Evolutionary conservation across 2,329 filamentous ascomycete genomes (phyloP), one percentile per base, ranked within the genome.

Genomic region (Plectosphaerella cucumerina): DNA sequence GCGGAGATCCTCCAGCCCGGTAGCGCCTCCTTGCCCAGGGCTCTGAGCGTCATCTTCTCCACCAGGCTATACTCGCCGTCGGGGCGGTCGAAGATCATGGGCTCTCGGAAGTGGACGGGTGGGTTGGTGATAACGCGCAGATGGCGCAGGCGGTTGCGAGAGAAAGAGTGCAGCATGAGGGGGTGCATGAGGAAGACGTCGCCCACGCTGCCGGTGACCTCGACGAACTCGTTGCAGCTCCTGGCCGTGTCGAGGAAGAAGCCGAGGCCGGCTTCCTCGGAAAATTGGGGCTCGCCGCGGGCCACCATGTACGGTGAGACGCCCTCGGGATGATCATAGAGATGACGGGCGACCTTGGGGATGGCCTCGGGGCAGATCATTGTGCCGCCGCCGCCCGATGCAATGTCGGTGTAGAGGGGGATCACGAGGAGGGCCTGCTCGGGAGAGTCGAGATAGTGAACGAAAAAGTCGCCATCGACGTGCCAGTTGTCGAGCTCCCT

Each of bases 401-500:
- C 67, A 48, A 89, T 80, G 60, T 88, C 84, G 1, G 75, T 82
- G 68, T 85, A 89, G 5, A 88, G 65, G 2, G 85, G 85, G 39
- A 86, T 87, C 12, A 88, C 82, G 1, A 89, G 72, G 14, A 89
- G 67, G 0, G 74, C 86, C 64, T 89, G 86, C 68, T 89, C 86
- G 0, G 81, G 81, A 18, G 80, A 85, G 62, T 89, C 85, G 34
- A 89, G 77, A 57, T 84, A 89, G 68, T 89, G 85, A 5, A 85
- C 75, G 62, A 89, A 89, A 65, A 87, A 88, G 58, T 89, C 85
- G 9, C 85, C 85, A 65, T 88, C 85, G 17, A 86, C 82, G 65
- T 88, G 85, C 85, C 85, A 89, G 20, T 72, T 72, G 8, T 71
- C 60, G 20, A 87, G 68, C 1, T 81, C 73, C 47, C 75, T 70